Evolutionary conservation across 805 yeast genomes (phyloP), one percentile per base, ranked within the genome.

Genomic region (Teunomyces atbi): DNA sequence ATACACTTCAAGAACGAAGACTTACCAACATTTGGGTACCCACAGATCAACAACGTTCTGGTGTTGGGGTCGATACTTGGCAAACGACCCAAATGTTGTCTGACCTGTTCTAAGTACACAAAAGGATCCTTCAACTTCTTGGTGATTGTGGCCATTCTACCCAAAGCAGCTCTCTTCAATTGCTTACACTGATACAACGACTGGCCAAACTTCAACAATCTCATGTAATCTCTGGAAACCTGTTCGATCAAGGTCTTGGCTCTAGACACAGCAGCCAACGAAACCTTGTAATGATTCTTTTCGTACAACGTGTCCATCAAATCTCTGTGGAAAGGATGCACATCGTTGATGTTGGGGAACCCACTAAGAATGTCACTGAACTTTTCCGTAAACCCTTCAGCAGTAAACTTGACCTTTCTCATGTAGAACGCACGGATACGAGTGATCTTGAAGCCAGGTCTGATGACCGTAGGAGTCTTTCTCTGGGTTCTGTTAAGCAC

Each of bases 61-160:
- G 99, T 94, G 72, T 94, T 94, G 64, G 99, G 99, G 69, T 94
- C 99, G 66, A 94, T 94, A 56, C 92, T 81, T 50, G 99, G 99
- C 60, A 94, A 78, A 81, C 99, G 90, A 60, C 98, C 97, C 74
- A 94, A 80, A 75, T 94, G 99, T 76, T 94, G 99, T 76, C 99
- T 86, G 48, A 94, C 99, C 74, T 94, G 98, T 74, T 94, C 99
- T 66, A 94, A 76, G 73, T 94, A 94, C 41, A 82, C 79, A 50
- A 94, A 77, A 16, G 99, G 92, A 67, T 94, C 99, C 73, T 92
- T 94, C 64, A 94, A 79, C 58, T 95, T 89, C 78, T 94, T 94
- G 62, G 84, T 84, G 61, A 94, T 90, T 29, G 99, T 94, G 46
- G 99, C 99, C 99, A 94, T 94, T 73, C 99, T 87, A 78, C 99